Percentiles rank a stretch among this genome's conserved stretches.
phyloP scores from a whole-genome alignment of 2,329 filamentous ascomycete species.

The Aspergillus texensis region DNA sequence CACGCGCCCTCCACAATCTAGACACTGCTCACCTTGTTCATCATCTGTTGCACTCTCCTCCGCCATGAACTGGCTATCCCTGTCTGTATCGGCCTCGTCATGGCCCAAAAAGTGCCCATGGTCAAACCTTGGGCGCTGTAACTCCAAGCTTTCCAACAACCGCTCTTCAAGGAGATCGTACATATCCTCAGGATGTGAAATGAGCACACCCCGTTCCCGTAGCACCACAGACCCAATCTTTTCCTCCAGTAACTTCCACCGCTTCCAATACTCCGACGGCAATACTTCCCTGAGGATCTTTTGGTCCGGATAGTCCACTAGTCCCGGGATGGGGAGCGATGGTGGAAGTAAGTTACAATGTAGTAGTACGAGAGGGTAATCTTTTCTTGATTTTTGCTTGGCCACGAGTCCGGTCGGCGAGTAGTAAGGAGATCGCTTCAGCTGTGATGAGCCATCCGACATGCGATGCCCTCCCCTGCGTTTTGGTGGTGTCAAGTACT shows the following conservation, averaged over 20 bases:
- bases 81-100: slow-evolving; percentile 31
- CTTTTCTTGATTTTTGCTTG: slow-evolving; percentile 43
- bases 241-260: slow-evolving; percentile 57
- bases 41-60: slow-evolving; percentile 40
- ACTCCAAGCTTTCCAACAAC: slow-evolving; percentile 61
- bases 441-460: slow-evolving; percentile 34
- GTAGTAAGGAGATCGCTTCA: slow-evolving; percentile 39
- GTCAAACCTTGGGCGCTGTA: slow-evolving; percentile 58
- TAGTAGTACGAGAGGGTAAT: slow-evolving; percentile 61
- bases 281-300: slow-evolving; percentile 54
- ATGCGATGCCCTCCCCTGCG: slow-evolving; percentile 31
- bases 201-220: slow-evolving; percentile 61
- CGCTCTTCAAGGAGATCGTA: slow-evolving; percentile 66
- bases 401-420: slow-evolving; percentile 31
- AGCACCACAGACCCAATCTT: slow-evolving; percentile 57
- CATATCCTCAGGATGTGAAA: slow-evolving; percentile 64
- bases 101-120: slow-evolving; percentile 59
- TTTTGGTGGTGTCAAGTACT: slow-evolving; percentile 40
- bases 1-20: slow-evolving; percentile 54
- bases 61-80: slow-evolving; percentile 29
- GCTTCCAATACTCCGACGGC: slow-evolving; percentile 47
- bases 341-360: slow-evolving; percentile 63
- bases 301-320: slow-evolving; percentile 35
- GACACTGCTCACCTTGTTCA: slow-evolving; percentile 48
- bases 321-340: slow-evolving; percentile 51